Conservation (phyloP, 768 basidiomycete species). For the Naematelia encephala region DNA sequence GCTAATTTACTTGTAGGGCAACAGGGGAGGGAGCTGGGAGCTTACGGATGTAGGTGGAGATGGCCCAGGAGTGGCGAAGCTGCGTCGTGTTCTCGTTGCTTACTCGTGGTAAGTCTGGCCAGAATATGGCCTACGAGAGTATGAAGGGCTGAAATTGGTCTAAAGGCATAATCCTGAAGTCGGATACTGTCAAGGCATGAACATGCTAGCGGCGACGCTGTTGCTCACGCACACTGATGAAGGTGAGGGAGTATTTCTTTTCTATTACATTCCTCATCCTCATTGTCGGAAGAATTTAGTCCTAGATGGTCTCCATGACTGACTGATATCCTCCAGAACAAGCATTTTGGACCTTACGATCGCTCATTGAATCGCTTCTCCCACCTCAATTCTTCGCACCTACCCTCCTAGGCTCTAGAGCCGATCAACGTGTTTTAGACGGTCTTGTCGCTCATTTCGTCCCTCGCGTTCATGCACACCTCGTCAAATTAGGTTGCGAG, state of each 20-base stretch:
- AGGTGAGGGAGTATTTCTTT: constrained; percentile 19
- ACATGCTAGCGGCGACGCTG: constrained; percentile 89
- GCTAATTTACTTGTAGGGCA: not conserved
- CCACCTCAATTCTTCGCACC: constrained; percentile 94
- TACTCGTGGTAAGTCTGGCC: constrained; percentile 72
- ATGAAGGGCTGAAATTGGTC: not conserved
- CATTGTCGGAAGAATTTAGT: not conserved
- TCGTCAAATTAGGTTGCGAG: constrained; percentile 78
- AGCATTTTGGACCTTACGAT: constrained; percentile 90
- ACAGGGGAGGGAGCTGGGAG: no score
- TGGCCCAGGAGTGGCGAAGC: constrained; percentile 87
- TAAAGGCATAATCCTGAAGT: constrained; percentile 81
- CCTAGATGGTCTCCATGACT: no score
- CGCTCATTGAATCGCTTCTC: constrained; percentile 81
- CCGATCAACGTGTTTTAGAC: constrained; percentile 83
- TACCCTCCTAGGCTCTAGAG: constrained; percentile 82
- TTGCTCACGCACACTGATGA: constrained; percentile 90
- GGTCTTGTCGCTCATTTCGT: constrained; percentile 77
- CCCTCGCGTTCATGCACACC: constrained; percentile 71
- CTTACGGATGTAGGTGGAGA: constrained; percentile 58
- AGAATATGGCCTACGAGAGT: not conserved
- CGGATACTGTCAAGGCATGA: constrained; percentile 68
- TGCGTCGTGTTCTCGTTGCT: constrained; percentile 81
- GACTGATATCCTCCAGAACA: no score
- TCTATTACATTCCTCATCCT: not conserved